phyloP scores from a whole-genome alignment of 371 early-diverging fungal genomes.

The Conidiobolus coronatus region DNA sequence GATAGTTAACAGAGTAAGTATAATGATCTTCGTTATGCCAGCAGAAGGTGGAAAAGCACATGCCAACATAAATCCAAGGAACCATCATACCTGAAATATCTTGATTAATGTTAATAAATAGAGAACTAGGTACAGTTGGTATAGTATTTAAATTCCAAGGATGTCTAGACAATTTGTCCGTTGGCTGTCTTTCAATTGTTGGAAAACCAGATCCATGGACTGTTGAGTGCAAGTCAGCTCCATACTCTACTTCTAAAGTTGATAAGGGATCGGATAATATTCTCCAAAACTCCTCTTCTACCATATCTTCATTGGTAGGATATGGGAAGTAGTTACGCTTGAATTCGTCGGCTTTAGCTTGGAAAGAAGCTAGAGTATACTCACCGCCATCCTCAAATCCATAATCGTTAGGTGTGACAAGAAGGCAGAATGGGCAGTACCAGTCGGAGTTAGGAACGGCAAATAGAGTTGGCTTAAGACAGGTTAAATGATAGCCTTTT shows the following conservation, averaged over 20 bases:
- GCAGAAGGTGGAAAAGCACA: conserved; percentile 87
- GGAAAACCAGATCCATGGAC: conserved; percentile 76
- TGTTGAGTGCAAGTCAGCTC: conserved; percentile 77
- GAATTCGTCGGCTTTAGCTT: conserved; percentile 51
- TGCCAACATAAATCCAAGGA: conserved; percentile 91
- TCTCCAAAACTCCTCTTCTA: conserved; percentile 85
- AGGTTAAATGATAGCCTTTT: conserved; percentile 54
- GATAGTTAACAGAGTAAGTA: conserved; percentile 86
- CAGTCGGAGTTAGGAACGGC: conserved; percentile 51
- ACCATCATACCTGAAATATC: conserved; percentile 78
- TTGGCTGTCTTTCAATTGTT: conserved; percentile 24
- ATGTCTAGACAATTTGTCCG: conserved; percentile 26
- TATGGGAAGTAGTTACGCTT: conserved; percentile 44
- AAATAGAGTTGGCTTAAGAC: conserved; percentile 42
- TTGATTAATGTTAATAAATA: conserved; percentile 62
- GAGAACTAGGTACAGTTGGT: conserved; percentile 46
- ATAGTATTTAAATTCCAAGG: conserved; percentile 80
- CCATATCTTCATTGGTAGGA: conserved; percentile 28
- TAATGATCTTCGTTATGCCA: conserved; percentile 96
- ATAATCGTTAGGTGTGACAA: conserved; percentile 56
- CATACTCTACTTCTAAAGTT: conserved; percentile 81
- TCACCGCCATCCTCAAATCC: conserved; percentile 76
- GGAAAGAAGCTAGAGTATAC: conserved; percentile 52
- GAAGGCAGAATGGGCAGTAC: conserved; percentile 66
- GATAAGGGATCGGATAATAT: conserved; percentile 66